A percentile compares a stretch with the other conserved stretches of the same genome.
These are phyloP conservation scores for Coelastrella sp. DNA, from an alignment of 139 green algal species.

Conservation along the genomic window DNA sequence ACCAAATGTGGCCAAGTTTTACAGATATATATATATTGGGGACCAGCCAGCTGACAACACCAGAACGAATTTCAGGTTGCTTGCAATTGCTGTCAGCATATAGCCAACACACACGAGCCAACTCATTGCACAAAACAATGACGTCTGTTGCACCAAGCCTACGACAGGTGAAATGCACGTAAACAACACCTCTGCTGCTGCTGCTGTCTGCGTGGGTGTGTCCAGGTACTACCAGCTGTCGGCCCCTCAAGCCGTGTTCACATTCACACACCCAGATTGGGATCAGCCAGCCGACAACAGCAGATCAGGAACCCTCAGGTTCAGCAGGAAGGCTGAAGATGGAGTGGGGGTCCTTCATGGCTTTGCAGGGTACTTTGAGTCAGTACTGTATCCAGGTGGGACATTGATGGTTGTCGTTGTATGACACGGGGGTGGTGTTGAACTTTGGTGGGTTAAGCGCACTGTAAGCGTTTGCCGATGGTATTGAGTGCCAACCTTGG, in stretches of 20 bases:
- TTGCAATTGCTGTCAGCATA: too few relatives aligned
- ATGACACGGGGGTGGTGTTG: too few relatives aligned
- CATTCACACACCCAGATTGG: slow-evolving; percentile 91
- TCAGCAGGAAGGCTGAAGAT: slow-evolving; percentile 47
- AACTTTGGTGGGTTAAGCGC: too few relatives aligned
- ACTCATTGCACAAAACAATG: too few relatives aligned
- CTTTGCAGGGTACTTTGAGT: slow-evolving; percentile 98
- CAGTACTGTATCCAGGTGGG: slow-evolving; percentile 82
- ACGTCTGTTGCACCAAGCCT: too few relatives aligned
- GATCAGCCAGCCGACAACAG: slow-evolving; percentile 82
- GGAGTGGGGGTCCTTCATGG: slow-evolving; percentile 83
- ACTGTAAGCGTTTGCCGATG: too few relatives aligned
- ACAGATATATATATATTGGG: too few relatives aligned
- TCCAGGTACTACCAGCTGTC: slow-evolving; percentile 69
- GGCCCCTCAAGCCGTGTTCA: slow-evolving; percentile 86
- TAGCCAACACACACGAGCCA: too few relatives aligned
- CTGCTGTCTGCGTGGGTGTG: neutral
- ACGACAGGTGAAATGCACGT: neutral
- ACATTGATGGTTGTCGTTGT: neutral
- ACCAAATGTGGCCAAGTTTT: too few relatives aligned
- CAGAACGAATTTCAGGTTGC: too few relatives aligned
- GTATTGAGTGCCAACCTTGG: too few relatives aligned
- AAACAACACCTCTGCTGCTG: neutral
- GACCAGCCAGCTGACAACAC: too few relatives aligned
- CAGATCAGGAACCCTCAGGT: slow-evolving; percentile 41